Evolutionary conservation across 495 filamentous ascomycete species (phyloP).

Genomic region (Talaromyces wortmannii): DNA sequence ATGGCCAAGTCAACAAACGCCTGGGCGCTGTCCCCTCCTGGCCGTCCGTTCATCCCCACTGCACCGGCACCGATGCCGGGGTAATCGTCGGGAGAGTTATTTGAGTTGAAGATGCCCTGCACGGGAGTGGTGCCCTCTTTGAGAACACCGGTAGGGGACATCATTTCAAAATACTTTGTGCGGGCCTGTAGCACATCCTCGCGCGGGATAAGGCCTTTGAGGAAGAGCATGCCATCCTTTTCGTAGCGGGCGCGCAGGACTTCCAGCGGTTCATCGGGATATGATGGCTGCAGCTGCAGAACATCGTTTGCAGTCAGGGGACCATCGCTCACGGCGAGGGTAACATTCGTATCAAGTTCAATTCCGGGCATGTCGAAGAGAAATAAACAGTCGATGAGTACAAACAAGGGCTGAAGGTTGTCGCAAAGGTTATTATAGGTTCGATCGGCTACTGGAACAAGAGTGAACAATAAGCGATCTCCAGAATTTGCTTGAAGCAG

Average conservation of each 20-base stretch:
- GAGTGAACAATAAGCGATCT: no score
- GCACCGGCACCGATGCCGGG: slow-evolving; percentile 53
- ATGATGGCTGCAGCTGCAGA: slow-evolving; percentile 33
- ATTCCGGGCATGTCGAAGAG: not conserved
- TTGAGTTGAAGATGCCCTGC: slow-evolving; percentile 45
- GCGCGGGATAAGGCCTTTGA: slow-evolving; percentile 53
- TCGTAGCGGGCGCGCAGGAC: slow-evolving; percentile 45
- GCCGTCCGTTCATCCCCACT: slow-evolving; percentile 40
- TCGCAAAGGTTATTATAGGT: no score
- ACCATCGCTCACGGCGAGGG: slow-evolving; percentile 45
- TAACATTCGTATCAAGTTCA: not conserved
- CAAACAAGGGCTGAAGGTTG: no score
- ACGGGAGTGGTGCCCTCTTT: slow-evolving; percentile 32
- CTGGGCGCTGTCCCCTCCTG: slow-evolving; percentile 33
- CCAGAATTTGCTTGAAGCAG: no score
- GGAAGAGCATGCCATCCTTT: slow-evolving; percentile 53
- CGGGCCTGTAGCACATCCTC: slow-evolving; percentile 49
- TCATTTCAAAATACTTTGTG: slow-evolving; percentile 48
- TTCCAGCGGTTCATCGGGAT: slow-evolving; percentile 25
- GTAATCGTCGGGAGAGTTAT: slow-evolving; percentile 38
- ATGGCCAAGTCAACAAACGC: slow-evolving; percentile 49
- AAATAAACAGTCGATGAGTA: no score
- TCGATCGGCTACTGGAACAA: no score
- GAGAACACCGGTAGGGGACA: slow-evolving; percentile 50
- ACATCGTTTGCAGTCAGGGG: slow-evolving; percentile 40